Conservation (phyloP, 1,284 basidiomycete genomes). For the Testicularia cyperi region DNA sequence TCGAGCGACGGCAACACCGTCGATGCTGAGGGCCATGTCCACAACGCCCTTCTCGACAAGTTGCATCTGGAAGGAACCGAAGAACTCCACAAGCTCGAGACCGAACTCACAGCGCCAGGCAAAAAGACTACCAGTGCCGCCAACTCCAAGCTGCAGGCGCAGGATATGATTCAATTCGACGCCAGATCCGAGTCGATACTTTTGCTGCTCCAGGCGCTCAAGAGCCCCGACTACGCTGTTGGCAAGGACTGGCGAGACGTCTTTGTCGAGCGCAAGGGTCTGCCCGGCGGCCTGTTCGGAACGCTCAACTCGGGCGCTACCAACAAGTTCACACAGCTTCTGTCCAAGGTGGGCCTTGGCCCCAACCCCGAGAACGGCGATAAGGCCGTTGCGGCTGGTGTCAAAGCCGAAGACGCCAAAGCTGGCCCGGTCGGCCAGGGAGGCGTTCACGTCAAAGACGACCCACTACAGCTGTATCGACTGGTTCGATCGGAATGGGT, state of each 20-base stretch:
- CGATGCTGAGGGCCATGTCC: constrained; percentile 17
- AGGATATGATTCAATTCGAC: constrained; percentile 16
- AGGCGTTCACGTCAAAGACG: constrained; percentile 1
- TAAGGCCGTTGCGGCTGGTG: background rate
- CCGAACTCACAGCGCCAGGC: constrained; percentile 1
- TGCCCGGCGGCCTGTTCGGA: constrained; percentile 4
- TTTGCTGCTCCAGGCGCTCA: constrained; percentile 23
- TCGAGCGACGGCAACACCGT: constrained; percentile 10
- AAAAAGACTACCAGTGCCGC: background rate
- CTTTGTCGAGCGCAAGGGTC: constrained; percentile 12
- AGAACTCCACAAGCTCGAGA: constrained; percentile 8
- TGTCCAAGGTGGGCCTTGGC: constrained; percentile 18
- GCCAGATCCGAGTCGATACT: constrained; percentile 21
- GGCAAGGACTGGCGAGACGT: constrained; percentile 21
- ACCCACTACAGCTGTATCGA: constrained; percentile 18
- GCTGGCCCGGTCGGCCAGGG: background rate
- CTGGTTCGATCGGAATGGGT: constrained; percentile 29
- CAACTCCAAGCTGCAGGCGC: constrained; percentile 3
- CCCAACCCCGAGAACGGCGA: too few species aligned
- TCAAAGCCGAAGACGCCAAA: background rate
- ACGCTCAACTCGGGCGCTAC: constrained; percentile 12
- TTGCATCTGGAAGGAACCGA: constrained; percentile 14
- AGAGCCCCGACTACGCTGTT: constrained; percentile 9
- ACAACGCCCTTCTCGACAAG: constrained; percentile 21
- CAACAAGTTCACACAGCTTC: constrained; percentile 32